These are phyloP conservation scores for Cercophora scortea DNA, from an alignment of 495 filamentous ascomycete species.

Conservation along the genomic window DNA sequence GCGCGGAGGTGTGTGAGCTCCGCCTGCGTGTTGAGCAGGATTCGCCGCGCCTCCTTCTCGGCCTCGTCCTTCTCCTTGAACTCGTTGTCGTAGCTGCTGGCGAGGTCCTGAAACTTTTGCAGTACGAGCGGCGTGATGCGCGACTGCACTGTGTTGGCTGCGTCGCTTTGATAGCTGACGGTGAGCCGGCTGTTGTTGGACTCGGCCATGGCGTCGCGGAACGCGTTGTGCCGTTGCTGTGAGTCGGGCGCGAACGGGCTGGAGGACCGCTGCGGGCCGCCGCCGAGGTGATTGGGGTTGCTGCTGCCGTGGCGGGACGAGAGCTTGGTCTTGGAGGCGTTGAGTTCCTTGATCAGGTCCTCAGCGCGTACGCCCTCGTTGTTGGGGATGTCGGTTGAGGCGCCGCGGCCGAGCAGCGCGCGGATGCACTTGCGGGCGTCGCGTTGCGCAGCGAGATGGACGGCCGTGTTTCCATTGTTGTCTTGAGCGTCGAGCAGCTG, in stretches of 20 bases:
- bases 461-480: slow-evolving; percentile 76
- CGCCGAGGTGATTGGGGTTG: neutral
- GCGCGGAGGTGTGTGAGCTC: slow-evolving; percentile 45
- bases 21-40: slow-evolving; percentile 43
- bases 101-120: slow-evolving; percentile 50
- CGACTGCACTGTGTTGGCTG: slow-evolving; percentile 50
- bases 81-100: slow-evolving; percentile 51
- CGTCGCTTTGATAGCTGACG: slow-evolving; percentile 43
- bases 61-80: slow-evolving; percentile 52
- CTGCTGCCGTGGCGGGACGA: slow-evolving; percentile 17
- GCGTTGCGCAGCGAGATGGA: slow-evolving; percentile 77
- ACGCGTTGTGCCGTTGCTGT: slow-evolving; percentile 32
- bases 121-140: slow-evolving; percentile 49
- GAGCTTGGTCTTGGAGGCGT: slow-evolving; percentile 38
- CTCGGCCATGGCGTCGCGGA: slow-evolving; percentile 32
- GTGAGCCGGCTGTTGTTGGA: slow-evolving; percentile 21
- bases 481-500: slow-evolving; percentile 67
- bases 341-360: slow-evolving; percentile 57
- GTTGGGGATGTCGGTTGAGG: slow-evolving; percentile 71
- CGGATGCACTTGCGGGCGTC: slow-evolving; percentile 68
- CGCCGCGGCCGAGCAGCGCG: slow-evolving; percentile 62
- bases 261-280: slow-evolving; percentile 45
- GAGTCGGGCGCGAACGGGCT: slow-evolving; percentile 54
- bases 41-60: slow-evolving; percentile 47
- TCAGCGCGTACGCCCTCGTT: slow-evolving; percentile 69